Conservation (phyloP, 441 rosid species). For the Breynia disticha region DNA sequence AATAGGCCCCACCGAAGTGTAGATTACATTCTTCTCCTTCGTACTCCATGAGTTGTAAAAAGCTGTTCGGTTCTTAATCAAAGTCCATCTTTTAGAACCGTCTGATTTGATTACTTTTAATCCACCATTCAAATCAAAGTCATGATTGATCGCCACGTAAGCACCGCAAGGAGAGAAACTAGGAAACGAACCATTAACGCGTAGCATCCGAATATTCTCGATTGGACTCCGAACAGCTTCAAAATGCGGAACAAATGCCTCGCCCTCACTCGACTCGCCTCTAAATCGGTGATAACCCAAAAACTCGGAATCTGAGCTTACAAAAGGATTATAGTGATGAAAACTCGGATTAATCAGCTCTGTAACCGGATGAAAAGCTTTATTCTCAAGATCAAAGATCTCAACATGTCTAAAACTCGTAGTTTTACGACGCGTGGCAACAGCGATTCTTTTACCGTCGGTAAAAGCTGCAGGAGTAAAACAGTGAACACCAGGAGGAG, state of each 20-base stretch:
- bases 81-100: conserved; percentile 68
- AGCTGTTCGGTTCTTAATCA: conserved; percentile 48
- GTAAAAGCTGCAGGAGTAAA: conserved; percentile 76
- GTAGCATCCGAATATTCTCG: conserved; percentile 36
- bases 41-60: conserved; percentile 84
- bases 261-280: conserved; percentile 46
- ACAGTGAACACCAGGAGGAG: conserved; percentile 80
- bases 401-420: conserved; percentile 50
- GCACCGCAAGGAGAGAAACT: conserved; percentile 52
- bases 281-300: conserved; percentile 77
- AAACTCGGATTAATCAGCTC: conserved; percentile 42
- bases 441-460: conserved; percentile 45
- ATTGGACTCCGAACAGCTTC: conserved; percentile 55
- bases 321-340: conserved; percentile 78
- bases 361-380: conserved; percentile 38
- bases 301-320: conserved; percentile 33
- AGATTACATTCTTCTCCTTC: conserved; percentile 53
- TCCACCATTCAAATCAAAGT: conserved; percentile 31
- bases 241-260: conserved; percentile 40
- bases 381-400: conserved; percentile 37
- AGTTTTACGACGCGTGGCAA: conserved; percentile 56
- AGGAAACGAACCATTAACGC: conserved; percentile 61
- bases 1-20: conserved; percentile 73
- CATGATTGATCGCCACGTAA: conserved; percentile 46
- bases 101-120: conserved; percentile 45